A percentile compares a stretch with the other conserved stretches of the same genome.
Conservation (phyloP, 108 stramenopile species). For the Skeletonema menzelii region DNA sequence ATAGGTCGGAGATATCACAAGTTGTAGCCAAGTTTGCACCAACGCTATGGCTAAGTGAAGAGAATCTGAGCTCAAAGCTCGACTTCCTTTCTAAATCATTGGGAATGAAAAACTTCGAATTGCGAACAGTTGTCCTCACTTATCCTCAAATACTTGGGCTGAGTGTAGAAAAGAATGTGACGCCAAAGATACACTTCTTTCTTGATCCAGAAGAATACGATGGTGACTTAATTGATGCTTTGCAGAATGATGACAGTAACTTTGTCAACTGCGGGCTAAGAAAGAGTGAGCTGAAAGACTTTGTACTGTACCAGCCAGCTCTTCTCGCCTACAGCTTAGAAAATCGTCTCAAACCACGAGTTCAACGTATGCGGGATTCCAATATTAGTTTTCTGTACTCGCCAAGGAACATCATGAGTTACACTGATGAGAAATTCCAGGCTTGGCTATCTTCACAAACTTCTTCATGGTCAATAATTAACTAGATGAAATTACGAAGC, state of each 20-base stretch:
- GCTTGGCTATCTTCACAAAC: constrained; percentile 34
- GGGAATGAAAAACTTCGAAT: constrained; percentile 18
- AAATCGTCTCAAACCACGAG: constrained; percentile 34
- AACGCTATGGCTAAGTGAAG: constrained; percentile 38
- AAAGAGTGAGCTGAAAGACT: constrained; percentile 39
- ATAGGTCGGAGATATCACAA: constrained; percentile 38
- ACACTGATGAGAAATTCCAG: constrained; percentile 48
- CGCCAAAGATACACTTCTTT: constrained; percentile 46
- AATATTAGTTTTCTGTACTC: constrained; percentile 42
- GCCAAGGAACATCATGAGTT: constrained; percentile 50
- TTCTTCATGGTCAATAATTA: constrained; percentile 23
- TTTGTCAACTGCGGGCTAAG: constrained; percentile 22
- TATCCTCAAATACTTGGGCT: constrained; percentile 56
- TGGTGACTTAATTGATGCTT: not conserved
- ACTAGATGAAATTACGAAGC: not conserved
- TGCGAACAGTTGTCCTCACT: constrained; percentile 27
- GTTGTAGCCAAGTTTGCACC: constrained; percentile 48
- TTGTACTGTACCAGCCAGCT: constrained; percentile 55
- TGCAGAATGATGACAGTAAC: not conserved
- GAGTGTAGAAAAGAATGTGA: constrained; percentile 37
- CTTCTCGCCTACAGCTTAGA: constrained; percentile 50
- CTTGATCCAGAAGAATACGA: constrained; percentile 6
- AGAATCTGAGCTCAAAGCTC: constrained; percentile 38
- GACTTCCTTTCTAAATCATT: constrained; percentile 33
- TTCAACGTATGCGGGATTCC: constrained; percentile 23